A percentile compares a stretch with the other conserved stretches of the same genome.
Conservation (phyloP, 768 basidiomycete species). For the Imleria badia region DNA sequence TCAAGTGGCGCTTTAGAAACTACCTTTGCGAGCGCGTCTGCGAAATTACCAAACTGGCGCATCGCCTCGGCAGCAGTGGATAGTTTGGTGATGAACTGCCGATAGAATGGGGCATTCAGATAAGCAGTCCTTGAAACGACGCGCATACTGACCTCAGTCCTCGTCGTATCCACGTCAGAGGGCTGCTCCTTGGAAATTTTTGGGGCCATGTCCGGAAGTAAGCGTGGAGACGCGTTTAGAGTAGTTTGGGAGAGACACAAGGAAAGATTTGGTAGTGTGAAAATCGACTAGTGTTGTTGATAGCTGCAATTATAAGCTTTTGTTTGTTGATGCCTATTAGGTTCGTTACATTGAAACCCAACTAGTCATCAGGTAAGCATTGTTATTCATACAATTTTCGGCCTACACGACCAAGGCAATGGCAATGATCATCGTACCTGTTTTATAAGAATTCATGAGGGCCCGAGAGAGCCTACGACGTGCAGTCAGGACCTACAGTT, state of each 20-base stretch:
- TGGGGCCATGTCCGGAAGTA: conserved; percentile 22
- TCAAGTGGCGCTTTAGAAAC: conserved; percentile 40
- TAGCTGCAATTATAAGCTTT: conserved; percentile 39
- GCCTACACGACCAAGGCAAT: conserved; percentile 5
- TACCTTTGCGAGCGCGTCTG: conserved; percentile 57
- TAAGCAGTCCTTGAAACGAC: conserved; percentile 8
- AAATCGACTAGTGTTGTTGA: conserved; percentile 40
- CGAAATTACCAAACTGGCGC: conserved; percentile 59
- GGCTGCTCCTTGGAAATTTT: conserved; percentile 26
- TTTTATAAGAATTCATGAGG: neutral
- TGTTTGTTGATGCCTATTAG: conserved; percentile 40
- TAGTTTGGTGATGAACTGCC: conserved; percentile 57
- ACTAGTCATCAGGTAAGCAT: conserved; percentile 37
- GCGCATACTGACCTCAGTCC: conserved; percentile 30
- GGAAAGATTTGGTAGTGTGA: conserved; percentile 39
- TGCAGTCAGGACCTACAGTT: conserved; percentile 2
- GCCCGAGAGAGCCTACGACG: neutral
- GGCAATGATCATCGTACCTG: conserved; percentile 9
- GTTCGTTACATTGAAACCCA: conserved; percentile 38
- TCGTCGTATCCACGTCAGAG: conserved; percentile 28
- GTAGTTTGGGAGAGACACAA: conserved; percentile 31
- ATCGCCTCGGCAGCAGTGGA: conserved; percentile 58
- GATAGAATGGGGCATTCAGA: conserved; percentile 23
- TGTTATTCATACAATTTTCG: conserved; percentile 20
- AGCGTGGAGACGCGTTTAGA: conserved; percentile 27